A percentile compares a stretch with the other conserved stretches of the same genome.
phyloP scores from a whole-genome alignment of 2,329 filamentous ascomycete species.

The Cytospora mali region DNA sequence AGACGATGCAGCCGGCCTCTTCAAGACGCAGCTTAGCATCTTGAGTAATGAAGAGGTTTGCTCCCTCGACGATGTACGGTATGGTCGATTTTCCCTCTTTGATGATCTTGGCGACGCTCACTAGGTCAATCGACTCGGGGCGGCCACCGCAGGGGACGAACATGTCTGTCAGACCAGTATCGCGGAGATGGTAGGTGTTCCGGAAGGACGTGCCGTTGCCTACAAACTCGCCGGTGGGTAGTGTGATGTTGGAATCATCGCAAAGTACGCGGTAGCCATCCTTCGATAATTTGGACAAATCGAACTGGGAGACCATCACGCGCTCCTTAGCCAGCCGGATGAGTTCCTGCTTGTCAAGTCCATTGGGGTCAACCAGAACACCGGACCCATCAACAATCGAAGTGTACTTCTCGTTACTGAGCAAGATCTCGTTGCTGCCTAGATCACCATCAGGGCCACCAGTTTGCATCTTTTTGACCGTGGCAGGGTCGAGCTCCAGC shows the following conservation, averaged over 20 bases:
- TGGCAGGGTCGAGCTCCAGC: slow-evolving; percentile 81
- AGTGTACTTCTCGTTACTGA: slow-evolving; percentile 94
- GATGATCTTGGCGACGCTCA: slow-evolving; percentile 84
- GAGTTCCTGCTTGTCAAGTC: slow-evolving; percentile 82
- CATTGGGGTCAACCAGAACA: slow-evolving; percentile 90
- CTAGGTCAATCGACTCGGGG: slow-evolving; percentile 93
- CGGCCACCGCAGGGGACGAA: slow-evolving; percentile 97
- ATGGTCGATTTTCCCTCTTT: slow-evolving; percentile 83
- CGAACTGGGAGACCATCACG: slow-evolving; percentile 87
- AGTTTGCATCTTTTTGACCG: slow-evolving; percentile 92
- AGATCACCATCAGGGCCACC: slow-evolving; percentile 96
- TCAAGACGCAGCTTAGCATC: slow-evolving; percentile 95
- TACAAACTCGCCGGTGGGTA: slow-evolving; percentile 84
- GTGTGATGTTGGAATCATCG: slow-evolving; percentile 85
- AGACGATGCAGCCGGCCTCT: slow-evolving; percentile 90
- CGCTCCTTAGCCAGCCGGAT: slow-evolving; percentile 81
- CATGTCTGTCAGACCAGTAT: slow-evolving; percentile 74
- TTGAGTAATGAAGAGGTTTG: slow-evolving; percentile 98
- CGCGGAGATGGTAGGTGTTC: slow-evolving; percentile 93
- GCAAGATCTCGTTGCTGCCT: slow-evolving; percentile 95
- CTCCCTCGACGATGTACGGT: slow-evolving; percentile 95
- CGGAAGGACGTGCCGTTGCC: slow-evolving; percentile 94
- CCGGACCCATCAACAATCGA: slow-evolving; percentile 95
- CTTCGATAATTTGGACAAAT: slow-evolving; percentile 80
- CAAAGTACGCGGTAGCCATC: slow-evolving; percentile 90